Percentiles rank a stretch among this genome's conserved stretches.
These are phyloP conservation scores for Albophoma yamanashiensis DNA, from an alignment of 2,329 filamentous ascomycete species.

Conservation along the genomic window DNA sequence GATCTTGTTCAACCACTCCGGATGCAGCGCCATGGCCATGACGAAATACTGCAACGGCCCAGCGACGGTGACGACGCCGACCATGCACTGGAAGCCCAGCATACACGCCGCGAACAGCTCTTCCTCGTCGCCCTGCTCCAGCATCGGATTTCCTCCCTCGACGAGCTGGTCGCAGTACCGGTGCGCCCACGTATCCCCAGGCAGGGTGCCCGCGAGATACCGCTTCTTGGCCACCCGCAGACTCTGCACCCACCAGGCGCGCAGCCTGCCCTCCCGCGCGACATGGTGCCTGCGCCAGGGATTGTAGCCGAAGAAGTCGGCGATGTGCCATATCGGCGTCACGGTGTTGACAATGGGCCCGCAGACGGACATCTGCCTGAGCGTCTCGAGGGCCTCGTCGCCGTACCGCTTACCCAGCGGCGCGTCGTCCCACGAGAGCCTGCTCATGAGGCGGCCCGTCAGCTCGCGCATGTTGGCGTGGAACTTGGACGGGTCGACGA, in stretches of 20 bases:
- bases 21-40: slow-evolving; percentile 41
- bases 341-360: neutral
- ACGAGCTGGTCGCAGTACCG: neutral
- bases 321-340: neutral
- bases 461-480: neutral
- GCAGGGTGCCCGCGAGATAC: neutral
- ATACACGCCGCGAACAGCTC: slow-evolving; percentile 38
- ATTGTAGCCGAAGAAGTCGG: neutral
- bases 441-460: neutral
- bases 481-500: neutral
- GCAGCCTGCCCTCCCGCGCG: neutral
- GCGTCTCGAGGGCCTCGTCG: neutral
- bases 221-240: neutral
- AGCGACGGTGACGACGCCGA: slow-evolving; percentile 38
- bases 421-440: neutral
- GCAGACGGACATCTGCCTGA: neutral
- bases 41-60: slow-evolving; percentile 40
- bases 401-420: neutral
- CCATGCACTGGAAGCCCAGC: slow-evolving; percentile 39
- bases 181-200: neutral
- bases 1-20: slow-evolving; percentile 39
- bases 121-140: slow-evolving; percentile 30
- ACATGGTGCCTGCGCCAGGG: neutral
- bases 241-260: neutral
- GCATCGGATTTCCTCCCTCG: slow-evolving; percentile 15